Percentiles rank a stretch among this genome's conserved stretches.
These are phyloP conservation scores for Diaporthe velutina DNA, from an alignment of 2,329 filamentous ascomycete genomes.

Conservation along the genomic window DNA sequence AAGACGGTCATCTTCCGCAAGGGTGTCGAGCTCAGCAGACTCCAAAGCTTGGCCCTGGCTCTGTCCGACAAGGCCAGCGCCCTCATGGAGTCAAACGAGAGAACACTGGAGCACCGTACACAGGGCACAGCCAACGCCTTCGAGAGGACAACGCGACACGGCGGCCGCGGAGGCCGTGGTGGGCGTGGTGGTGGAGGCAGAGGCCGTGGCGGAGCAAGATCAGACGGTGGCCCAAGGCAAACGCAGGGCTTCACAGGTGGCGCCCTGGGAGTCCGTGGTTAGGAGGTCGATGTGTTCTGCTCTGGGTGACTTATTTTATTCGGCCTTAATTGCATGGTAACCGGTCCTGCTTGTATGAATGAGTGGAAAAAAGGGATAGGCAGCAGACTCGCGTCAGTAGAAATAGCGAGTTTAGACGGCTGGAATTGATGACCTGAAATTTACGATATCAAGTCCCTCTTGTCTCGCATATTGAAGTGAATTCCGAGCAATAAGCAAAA, in stretches of 20 bases:
- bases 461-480: not conserved
- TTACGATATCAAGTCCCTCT: constrained; percentile 5
- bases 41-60: constrained; percentile 94
- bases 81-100: constrained; percentile 97
- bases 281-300: constrained; percentile 43
- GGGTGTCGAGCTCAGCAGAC: constrained; percentile 95
- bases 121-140: constrained; percentile 96
- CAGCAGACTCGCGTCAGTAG: constrained; percentile 38
- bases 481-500: not conserved
- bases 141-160: constrained; percentile 77
- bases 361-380: constrained; percentile 38
- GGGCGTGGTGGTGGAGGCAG: constrained; percentile 75
- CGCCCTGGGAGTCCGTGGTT: constrained; percentile 78
- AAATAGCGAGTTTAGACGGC: constrained; percentile 38
- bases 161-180: constrained; percentile 75
- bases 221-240: constrained; percentile 72
- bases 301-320: constrained; percentile 33
- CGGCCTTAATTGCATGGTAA: constrained; percentile 41
- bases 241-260: constrained; percentile 86
- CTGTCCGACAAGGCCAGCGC: constrained; percentile 96
- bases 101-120: constrained; percentile 95
- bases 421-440: constrained; percentile 37
- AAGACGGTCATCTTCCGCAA: constrained; percentile 99
- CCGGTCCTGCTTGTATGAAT: constrained; percentile 38
- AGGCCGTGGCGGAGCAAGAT: constrained; percentile 71